A percentile compares a stretch with the other conserved stretches of the same genome.
These are phyloP conservation scores for Tetraselmis striata DNA, from an alignment of 139 green algal species.

Conservation along the genomic window DNA sequence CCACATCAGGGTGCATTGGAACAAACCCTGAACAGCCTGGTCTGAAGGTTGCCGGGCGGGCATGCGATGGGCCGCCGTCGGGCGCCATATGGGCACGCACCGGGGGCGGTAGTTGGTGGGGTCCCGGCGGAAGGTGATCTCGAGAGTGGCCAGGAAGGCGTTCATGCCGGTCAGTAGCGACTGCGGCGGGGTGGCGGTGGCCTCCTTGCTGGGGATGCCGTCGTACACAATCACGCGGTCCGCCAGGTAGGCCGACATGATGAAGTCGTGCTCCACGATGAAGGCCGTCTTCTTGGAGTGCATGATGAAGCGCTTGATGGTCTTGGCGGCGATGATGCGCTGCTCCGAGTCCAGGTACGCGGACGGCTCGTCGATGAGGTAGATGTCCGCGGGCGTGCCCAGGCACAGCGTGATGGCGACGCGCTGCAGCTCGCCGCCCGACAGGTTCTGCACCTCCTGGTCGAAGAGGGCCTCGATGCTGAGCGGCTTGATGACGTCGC, in stretches of 20 bases:
- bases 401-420: conserved; percentile 92
- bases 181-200: conserved; percentile 71
- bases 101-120: conserved; percentile 96
- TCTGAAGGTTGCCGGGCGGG: no score
- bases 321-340: conserved; percentile 94
- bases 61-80: no score
- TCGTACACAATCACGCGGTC: conserved; percentile 97
- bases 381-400: conserved; percentile 91
- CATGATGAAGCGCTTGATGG: conserved; percentile 99
- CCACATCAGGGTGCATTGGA: no score
- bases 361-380: conserved; percentile 97
- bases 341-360: conserved; percentile 98
- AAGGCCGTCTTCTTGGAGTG: conserved; percentile 99
- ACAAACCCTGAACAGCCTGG: no score
- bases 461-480: conserved; percentile 91
- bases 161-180: conserved; percentile 84
- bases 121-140: conserved; percentile 97
- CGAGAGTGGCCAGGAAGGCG: conserved; percentile 87
- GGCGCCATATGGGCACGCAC: no score
- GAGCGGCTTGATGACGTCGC: conserved; percentile 88
- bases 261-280: conserved; percentile 99
- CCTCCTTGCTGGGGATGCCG: conserved; percentile 70
- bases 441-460: conserved; percentile 93
- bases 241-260: conserved; percentile 99
- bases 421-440: conserved; percentile 85